A percentile compares a stretch with the other conserved stretches of the same genome.
phyloP scores from a whole-genome alignment of 352 stramenopile species.

The Saprolegnia diclina region DNA sequence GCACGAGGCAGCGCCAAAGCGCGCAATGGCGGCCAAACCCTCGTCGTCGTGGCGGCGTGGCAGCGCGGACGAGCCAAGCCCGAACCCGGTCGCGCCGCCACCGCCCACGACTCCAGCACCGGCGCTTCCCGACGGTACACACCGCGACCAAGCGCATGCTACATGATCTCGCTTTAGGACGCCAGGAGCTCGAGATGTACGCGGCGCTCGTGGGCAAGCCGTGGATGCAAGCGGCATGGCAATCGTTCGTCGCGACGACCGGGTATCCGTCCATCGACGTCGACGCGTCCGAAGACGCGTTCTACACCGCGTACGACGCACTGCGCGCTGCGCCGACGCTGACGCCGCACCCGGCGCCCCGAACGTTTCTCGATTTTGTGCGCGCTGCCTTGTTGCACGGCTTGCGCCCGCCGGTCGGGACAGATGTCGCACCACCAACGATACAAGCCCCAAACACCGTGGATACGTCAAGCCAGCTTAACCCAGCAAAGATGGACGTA shows the following conservation, averaged over 20 bases:
- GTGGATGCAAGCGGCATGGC: slow-evolving; percentile 56
- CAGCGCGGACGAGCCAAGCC: background rate
- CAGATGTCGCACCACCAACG: background rate
- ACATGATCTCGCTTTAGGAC: background rate
- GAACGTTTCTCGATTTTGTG: slow-evolving; percentile 54
- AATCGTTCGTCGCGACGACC: slow-evolving; percentile 37
- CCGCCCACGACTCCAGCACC: background rate
- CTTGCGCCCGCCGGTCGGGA: background rate
- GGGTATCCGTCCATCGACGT: slow-evolving; percentile 32
- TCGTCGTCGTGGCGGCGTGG: slow-evolving; percentile 22
- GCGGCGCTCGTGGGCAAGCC: slow-evolving; percentile 48
- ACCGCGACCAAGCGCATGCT: background rate
- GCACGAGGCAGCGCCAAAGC: background rate
- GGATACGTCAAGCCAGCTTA: no score
- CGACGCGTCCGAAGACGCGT: slow-evolving; percentile 36
- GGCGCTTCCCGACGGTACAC: no score
- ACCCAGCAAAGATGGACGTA: no score
- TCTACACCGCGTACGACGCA: slow-evolving; percentile 44
- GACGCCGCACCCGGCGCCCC: background rate
- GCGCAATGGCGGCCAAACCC: slow-evolving; percentile 4
- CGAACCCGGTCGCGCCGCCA: background rate
- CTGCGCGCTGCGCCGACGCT: slow-evolving; percentile 32
- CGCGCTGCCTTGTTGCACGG: slow-evolving; percentile 38
- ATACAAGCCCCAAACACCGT: background rate
- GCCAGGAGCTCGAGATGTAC: slow-evolving; percentile 50